phyloP scores from a whole-genome alignment of 306 rosid genomes.

The Dalbergia cultrata region DNA sequence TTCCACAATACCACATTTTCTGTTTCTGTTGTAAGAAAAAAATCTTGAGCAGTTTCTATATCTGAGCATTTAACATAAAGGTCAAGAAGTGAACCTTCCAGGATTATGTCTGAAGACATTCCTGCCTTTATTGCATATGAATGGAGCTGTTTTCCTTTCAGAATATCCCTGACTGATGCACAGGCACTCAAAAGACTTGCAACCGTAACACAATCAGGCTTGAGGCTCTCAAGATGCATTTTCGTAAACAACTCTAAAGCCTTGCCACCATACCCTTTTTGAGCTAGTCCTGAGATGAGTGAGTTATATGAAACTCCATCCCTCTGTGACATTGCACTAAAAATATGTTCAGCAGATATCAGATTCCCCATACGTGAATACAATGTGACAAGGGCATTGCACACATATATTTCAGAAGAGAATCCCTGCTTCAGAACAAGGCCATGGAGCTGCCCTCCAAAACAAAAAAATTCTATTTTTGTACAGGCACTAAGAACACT shows the following conservation, averaged over 20 bases:
- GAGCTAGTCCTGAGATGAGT: constrained; percentile 87
- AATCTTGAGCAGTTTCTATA: constrained; percentile 68
- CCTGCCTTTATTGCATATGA: constrained; percentile 83
- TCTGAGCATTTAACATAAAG: constrained; percentile 90
- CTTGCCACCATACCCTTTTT: constrained; percentile 66
- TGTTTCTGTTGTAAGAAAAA: constrained; percentile 74
- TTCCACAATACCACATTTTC: constrained; percentile 90
- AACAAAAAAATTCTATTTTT: constrained; percentile 56
- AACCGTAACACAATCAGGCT: constrained; percentile 82
- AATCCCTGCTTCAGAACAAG: constrained; percentile 81
- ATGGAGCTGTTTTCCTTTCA: constrained; percentile 77
- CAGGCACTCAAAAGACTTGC: constrained; percentile 88
- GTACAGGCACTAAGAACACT: constrained; percentile 85
- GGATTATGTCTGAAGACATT: constrained; percentile 75
- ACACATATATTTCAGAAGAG: constrained; percentile 74
- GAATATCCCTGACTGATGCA: constrained; percentile 67
- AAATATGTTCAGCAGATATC: constrained; percentile 67
- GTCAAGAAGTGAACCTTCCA: constrained; percentile 92
- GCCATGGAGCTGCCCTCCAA: constrained; percentile 83
- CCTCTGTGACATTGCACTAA: constrained; percentile 64
- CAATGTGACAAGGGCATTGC: constrained; percentile 86
- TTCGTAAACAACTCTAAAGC: constrained; percentile 71
- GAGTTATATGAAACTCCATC: constrained; percentile 89
- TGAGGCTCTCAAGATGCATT: constrained; percentile 71
- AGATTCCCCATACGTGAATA: constrained; percentile 74